A percentile compares a stretch with the other conserved stretches of the same genome.
These are phyloP conservation scores for Populus hybrid DNA, from an alignment of 441 rosid species.

Conservation along the genomic window DNA sequence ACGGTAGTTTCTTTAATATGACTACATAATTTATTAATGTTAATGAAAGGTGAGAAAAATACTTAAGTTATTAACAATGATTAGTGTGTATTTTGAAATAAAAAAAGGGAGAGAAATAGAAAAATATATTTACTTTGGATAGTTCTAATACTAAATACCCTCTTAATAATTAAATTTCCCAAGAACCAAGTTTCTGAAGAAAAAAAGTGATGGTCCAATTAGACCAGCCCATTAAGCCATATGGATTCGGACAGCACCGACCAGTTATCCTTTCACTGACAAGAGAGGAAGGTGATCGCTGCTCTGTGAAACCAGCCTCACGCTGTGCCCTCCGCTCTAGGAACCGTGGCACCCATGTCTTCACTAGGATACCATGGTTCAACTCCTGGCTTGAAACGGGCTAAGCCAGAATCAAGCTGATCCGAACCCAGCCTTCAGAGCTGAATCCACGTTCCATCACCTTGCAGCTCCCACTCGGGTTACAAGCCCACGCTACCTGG, in stretches of 20 bases:
- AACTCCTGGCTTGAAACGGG: conserved; percentile 16
- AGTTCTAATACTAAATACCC: too few species aligned
- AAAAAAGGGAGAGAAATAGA: too few species aligned
- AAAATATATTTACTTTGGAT: too few species aligned
- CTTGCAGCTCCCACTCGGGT: neutral
- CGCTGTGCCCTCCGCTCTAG: neutral
- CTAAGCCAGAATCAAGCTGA: accelerated
- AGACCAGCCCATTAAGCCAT: neutral
- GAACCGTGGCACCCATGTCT: neutral
- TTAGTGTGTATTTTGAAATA: too few species aligned
- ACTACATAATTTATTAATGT: too few species aligned
- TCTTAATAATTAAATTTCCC: too few species aligned
- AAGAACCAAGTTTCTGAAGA: too few species aligned
- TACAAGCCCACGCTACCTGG: neutral
- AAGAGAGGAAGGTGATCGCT: neutral
- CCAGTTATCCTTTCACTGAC: neutral
- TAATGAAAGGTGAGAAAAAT: too few species aligned
- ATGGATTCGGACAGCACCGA: neutral
- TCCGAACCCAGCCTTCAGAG: neutral
- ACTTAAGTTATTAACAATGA: too few species aligned
- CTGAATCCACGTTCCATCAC: neutral
- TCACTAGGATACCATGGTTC: neutral
- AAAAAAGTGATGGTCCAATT: neutral
- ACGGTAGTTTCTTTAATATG: too few species aligned
- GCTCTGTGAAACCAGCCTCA: conserved; percentile 4